These are phyloP conservation scores for Cystobasidium ongulense DNA, from an alignment of 768 basidiomycete species.

Conservation along the genomic window DNA sequence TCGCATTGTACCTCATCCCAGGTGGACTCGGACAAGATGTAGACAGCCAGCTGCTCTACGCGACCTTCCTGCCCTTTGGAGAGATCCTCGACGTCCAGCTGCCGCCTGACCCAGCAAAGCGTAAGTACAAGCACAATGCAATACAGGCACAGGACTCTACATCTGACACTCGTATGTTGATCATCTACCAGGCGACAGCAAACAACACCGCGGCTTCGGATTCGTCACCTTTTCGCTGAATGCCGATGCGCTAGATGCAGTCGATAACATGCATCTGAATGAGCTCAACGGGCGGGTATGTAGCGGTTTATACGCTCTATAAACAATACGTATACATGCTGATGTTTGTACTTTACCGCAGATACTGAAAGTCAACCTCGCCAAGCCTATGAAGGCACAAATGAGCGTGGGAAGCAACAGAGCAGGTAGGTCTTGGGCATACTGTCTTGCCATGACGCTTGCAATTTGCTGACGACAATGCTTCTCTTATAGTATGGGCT, in stretches of 20 bases:
- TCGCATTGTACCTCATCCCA: slow-evolving; percentile 47
- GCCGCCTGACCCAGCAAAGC: slow-evolving; percentile 3
- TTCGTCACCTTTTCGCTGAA: slow-evolving; percentile 77
- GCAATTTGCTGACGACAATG: background rate
- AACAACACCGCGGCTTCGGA: slow-evolving; percentile 65
- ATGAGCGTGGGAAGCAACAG: background rate
- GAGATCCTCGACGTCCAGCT: slow-evolving; percentile 28
- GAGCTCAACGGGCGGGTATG: slow-evolving; percentile 68
- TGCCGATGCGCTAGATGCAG: slow-evolving; percentile 85
- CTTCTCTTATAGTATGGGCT: slow-evolving; percentile 13
- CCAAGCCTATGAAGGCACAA: slow-evolving; percentile 18
- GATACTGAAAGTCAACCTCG: slow-evolving; percentile 26
- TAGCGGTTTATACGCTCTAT: slow-evolving; percentile 45
- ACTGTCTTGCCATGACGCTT: background rate
- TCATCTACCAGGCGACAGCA: background rate
- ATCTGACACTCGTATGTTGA: background rate
- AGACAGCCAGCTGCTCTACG: slow-evolving; percentile 43
- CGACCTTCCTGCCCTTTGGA: slow-evolving; percentile 18
- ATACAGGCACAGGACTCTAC: background rate
- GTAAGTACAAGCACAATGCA: background rate
- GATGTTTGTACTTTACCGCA: background rate
- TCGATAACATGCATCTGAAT: slow-evolving; percentile 98
- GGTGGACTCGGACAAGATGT: slow-evolving; percentile 49
- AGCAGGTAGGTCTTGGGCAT: slow-evolving; percentile 7
- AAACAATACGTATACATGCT: background rate